These are phyloP conservation scores for Endocarpon pusillum DNA, from an alignment of 495 filamentous ascomycete species.

Conservation along the genomic window DNA sequence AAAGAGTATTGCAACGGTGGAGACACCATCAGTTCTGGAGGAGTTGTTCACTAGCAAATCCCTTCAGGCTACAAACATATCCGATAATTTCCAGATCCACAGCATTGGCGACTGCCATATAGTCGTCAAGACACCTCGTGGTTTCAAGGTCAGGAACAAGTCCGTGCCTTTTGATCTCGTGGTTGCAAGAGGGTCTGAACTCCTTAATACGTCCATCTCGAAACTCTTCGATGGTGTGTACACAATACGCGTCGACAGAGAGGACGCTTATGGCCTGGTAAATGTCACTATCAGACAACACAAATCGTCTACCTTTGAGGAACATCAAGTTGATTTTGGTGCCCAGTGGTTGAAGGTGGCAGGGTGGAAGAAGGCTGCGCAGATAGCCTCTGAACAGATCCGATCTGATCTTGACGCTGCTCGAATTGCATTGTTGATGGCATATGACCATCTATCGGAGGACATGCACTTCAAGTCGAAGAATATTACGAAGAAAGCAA, in stretches of 20 bases:
- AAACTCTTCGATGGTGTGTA: slow-evolving; percentile 41
- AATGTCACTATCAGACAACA: slow-evolving; percentile 37
- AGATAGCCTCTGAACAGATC: slow-evolving; percentile 23
- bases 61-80: slow-evolving; percentile 17
- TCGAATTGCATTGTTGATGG: slow-evolving; percentile 24
- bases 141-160: slow-evolving; percentile 29
- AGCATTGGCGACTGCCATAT: slow-evolving; percentile 44
- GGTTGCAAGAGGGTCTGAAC: slow-evolving; percentile 25
- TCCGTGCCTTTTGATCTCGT: slow-evolving; percentile 33
- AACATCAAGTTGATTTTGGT: slow-evolving; percentile 40
- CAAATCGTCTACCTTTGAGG: slow-evolving; percentile 35
- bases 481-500: slow-evolving; percentile 26
- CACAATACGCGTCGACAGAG: slow-evolving; percentile 34
- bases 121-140: slow-evolving; percentile 37
- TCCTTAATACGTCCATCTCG: slow-evolving; percentile 32
- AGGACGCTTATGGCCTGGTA: slow-evolving; percentile 40
- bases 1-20: slow-evolving; percentile 6
- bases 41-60: slow-evolving; percentile 16
- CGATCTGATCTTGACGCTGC: slow-evolving; percentile 25
- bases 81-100: slow-evolving; percentile 39
- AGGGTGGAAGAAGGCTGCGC: slow-evolving; percentile 36
- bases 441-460: slow-evolving; percentile 29
- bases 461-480: slow-evolving; percentile 32
- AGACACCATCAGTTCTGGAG: slow-evolving; percentile 14
- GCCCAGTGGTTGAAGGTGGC: slow-evolving; percentile 41